Evolutionary conservation across 2,329 filamentous ascomycete genomes (phyloP), one percentile per base, ranked within the genome.

Genomic region (Epichloe hybrida): DNA sequence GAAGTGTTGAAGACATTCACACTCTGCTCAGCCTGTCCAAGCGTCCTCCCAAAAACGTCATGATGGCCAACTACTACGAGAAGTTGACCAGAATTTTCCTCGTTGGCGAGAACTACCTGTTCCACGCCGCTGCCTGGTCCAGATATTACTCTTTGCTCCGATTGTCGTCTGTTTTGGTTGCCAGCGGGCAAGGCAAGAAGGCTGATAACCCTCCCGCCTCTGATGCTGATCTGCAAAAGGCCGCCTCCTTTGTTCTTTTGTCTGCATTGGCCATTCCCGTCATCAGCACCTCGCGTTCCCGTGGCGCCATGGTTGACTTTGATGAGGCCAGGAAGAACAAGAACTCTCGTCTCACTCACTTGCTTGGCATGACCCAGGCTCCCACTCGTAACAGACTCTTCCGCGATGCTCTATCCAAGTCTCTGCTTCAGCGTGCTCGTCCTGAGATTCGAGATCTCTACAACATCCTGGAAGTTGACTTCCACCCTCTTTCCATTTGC

Each of bases 51-150:
- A 97, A 97, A 84, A 96, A 96, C 68, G 78, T 96, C 66, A 97
- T 98, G 93, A 98, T 98, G 93, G 93, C 93, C 72, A 98, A 97
- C 76, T 98, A 98, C 79, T 98, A 97, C 71, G 93, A 98, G 78
- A 97, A 97, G 75, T 83, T 98, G 52, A 96, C 93, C 40, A 83
- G 90, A 57, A 98, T 98, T 68, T 98, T 98, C 79, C 81, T 98
- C 56, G 93, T 97, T 58, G 95, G 91, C 69, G 93, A 97, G 73
- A 98, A 98, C 77, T 97, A 97, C 68, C 83, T 98, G 44, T 98
- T 98, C 83, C 93, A 98, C 66, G 93, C 93, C 59, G 93, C 93
- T 50, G 89, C 93, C 55, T 98, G 89, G 88, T 94, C 89, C 60
- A 81, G 91, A 62, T 97, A 96, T 76, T 97, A 95, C 77, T 95